Base-by-base conservation (phyloP, 2,329 filamentous ascomycete genomes). In the Claviceps pazoutovae region DNA sequence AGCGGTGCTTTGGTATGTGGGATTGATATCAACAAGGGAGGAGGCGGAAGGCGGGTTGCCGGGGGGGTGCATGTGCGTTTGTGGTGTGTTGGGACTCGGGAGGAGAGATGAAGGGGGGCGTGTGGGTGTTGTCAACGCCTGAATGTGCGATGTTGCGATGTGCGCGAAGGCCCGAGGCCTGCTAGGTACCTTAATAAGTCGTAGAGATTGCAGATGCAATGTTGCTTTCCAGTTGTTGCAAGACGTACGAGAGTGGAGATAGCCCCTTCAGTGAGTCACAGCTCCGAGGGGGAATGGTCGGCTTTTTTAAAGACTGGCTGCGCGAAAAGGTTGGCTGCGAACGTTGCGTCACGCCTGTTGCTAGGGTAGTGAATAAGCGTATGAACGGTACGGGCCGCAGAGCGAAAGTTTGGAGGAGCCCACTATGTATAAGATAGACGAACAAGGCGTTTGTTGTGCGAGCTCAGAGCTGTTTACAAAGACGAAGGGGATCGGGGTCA, bases 121-220 rank as follows among this genome's bases (percentile, higher is more conserved):
- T 6, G 43, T 36, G 21, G 23, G 47, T 41, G 65, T 58, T 19
- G 66, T 61, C 42, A 71, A 66, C 23, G 49, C 49, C 49, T 36
- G 37, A 51, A 36, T 13, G 19, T 19, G 17, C 41, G 34, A 17
- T 44, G 34, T 11, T 34, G 30, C 30, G 30, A 34, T 26, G 34
- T 34, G 48, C 48, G 49, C 34, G 36, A 47, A 38, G 30, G 30
- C 30, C 30, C 9, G 30, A 34, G 30, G 9, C 30, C 30, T 34
- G 30, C 30, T 34, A 11, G 30, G 30, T 34, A 34, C 30, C 30
- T 34, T 9, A 11, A 5, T 9, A 11, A 5, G 41, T 38, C 41
- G 38, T 26, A 37, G 23, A 30, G 16, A 7, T 36, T 13, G 37
- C 23, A 26, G 19, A 9, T 30, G 19, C 6, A 36, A 21, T 30